These are phyloP conservation scores for Oemleria cerasiformis DNA, from an alignment of 306 rosid genomes.

Conservation along the genomic window DNA sequence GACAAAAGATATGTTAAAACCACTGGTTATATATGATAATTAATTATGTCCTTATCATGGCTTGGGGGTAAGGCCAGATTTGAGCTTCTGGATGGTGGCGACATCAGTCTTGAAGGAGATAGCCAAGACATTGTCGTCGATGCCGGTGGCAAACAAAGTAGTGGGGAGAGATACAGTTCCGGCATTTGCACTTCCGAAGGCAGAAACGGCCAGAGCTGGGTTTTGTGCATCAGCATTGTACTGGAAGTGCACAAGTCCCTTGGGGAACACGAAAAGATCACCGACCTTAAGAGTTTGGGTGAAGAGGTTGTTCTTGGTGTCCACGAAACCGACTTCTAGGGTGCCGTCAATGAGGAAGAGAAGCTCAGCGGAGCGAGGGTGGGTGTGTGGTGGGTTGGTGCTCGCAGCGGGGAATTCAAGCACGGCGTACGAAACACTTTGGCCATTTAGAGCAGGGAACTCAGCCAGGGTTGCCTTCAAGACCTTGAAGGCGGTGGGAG, in stretches of 20 bases:
- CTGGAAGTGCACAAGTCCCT: conserved; percentile 56
- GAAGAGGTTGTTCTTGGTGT: conserved; percentile 47
- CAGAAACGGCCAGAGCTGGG: conserved; percentile 35
- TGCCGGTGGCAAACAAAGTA: conserved; percentile 33
- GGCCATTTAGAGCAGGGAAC: conserved; percentile 51
- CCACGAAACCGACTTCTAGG: conserved; percentile 51
- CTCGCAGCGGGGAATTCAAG: conserved; percentile 34
- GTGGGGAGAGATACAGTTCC: conserved; percentile 40
- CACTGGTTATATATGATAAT: neutral
- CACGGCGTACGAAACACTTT: conserved; percentile 54
- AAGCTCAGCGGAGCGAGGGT: conserved; percentile 52
- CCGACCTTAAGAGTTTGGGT: conserved; percentile 37
- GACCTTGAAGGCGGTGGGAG: conserved; percentile 27
- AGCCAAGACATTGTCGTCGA: conserved; percentile 44
- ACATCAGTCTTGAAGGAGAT: conserved; percentile 47
- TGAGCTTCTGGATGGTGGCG: conserved; percentile 35
- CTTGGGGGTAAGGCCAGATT: conserved; percentile 38
- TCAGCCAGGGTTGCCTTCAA: conserved; percentile 36
- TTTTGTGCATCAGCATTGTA: conserved; percentile 19
- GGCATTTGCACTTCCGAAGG: conserved; percentile 52
- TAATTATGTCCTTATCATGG: neutral
- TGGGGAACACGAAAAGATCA: conserved; percentile 49
- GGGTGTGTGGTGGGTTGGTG: conserved; percentile 53
- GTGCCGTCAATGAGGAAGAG: conserved; percentile 33
- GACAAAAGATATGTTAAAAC: neutral